Base-by-base conservation (phyloP, 2,329 filamentous ascomycete genomes). In the Rhinocladiella similis region DNA sequence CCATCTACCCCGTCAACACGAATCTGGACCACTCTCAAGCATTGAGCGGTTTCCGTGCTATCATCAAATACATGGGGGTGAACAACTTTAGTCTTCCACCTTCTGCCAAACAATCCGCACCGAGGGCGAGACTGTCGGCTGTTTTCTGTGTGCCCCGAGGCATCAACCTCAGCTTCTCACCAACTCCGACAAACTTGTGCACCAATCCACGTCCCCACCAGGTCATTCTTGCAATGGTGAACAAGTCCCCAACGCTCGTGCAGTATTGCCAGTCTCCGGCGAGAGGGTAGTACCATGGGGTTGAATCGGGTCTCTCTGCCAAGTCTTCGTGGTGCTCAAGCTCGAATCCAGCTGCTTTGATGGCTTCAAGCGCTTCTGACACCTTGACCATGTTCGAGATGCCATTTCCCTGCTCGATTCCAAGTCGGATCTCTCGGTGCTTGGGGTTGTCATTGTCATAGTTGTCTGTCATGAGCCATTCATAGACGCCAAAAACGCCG, bases 41-140 rank as follows among this genome's bases (percentile, higher is more conserved):
- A 27, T 54, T 54, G 20, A 47, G 10, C 3, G 93, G 91, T 82
- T 97, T 97, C 76, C 90, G 86, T 59, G 85, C 93, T 57, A 97
- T 84, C 90, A 97, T 97, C 70, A 97, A 80, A 77, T 96, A 97
- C 93, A 97, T 97, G 54, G 93, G 93, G 1, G 93, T 97, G 77
- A 97, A 97, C n/a, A 97, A 83, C 73, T 96, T 89, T 78, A 92
- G 82, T 72, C 85, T 84, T 35, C 86, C 93, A 74, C 93, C 93
- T 47, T 89, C 90, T 19, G 96, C 92, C 50, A 97, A 79, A 67
- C 85, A 89, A 74, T 97, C 92, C 10, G 84, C 91, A 29, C 90
- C 92, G 56, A 86, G 69, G 5, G 89, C 91, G 68, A 97, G 77
- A 68, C 89, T 91, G 75, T 97, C 89, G 10, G 91, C 92, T n/a